phyloP scores from a whole-genome alignment of 441 rosid genomes.

The Adansonia gregorii region DNA sequence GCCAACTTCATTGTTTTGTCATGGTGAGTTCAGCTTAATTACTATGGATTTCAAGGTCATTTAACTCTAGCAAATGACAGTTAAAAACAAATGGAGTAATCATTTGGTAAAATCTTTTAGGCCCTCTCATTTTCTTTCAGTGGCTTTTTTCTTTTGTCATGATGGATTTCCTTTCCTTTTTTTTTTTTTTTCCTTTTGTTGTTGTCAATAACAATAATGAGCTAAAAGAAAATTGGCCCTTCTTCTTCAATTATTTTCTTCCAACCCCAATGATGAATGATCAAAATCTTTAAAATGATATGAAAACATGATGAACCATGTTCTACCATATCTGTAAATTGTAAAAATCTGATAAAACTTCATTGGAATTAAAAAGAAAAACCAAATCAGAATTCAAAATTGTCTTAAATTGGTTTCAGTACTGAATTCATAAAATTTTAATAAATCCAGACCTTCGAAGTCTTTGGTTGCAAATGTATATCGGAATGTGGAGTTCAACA shows the following conservation, averaged over 20 bases:
- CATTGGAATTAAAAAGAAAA: neutral
- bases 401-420: neutral
- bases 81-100: slow-evolving; percentile 1
- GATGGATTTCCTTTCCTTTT: slow-evolving; percentile 1
- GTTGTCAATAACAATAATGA: neutral
- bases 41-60: slow-evolving; percentile 8
- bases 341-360: neutral
- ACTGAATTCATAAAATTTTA: neutral
- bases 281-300: slow-evolving; percentile 19
- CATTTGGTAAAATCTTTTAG: neutral
- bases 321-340: neutral
- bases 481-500: neutral
- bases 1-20: neutral
- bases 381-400: neutral
- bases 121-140: neutral
- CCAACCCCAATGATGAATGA: slow-evolving; percentile 22
- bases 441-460: neutral
- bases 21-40: slow-evolving; percentile 12
- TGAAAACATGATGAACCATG: slow-evolving; percentile 3
- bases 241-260: slow-evolving; percentile 14
- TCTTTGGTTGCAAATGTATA: neutral
- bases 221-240: slow-evolving; percentile 13
- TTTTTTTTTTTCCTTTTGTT: neutral
- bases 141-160: neutral
- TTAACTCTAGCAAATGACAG: slow-evolving; percentile 2